Evolutionary conservation across 129 eudicot species (phyloP), one percentile per base, ranked within the genome.

Genomic region (Artemisia argyi): DNA sequence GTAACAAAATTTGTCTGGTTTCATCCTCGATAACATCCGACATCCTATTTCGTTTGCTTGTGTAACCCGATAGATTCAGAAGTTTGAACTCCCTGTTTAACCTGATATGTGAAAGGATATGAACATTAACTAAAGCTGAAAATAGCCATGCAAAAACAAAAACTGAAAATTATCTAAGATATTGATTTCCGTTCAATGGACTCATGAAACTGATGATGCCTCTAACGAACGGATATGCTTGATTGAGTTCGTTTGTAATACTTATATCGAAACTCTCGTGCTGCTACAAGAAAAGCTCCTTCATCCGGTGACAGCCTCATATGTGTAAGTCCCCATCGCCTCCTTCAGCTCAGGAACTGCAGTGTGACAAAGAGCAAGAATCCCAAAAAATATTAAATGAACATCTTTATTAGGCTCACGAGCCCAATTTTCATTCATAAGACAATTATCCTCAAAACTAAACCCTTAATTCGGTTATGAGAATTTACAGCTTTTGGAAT

Each of bases 11-110:
- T 78, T 92, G 85, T 20, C 95, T 92, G 32, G 79, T 66, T 73
- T 82, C 95, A 62, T 92, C 98, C 61, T 80, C 83, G 32, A 92
- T 74, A 55, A 92, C 85, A 42, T 87, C 95, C 55, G 98, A 89
- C 96, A 92, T 92, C 72, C 98, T 81, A 83, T 92, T 92, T 69
- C 95, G 83, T 84, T 89, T 92, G 85, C 96, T 92, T 0, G 95
- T 89, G 75, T 87, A 92, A 78, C 87, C 94, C 85, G 87, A 83
- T 65, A 89, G 76, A 73, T 85, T 92, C 58, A 89, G 93, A 83
- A 92, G 73, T 82, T 89, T 92, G 83, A 59, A 92, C 76, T 92
- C 95, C 95, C 98, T 92, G 83, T 46, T 17, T 35, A 66, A 18
- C 15, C 71, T 69, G 11, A 20, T 70, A 52, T 17, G 46, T 53